These are phyloP conservation scores for Plenodomus tracheiphilus DNA, from an alignment of 2,329 filamentous ascomycete species.

Conservation along the genomic window DNA sequence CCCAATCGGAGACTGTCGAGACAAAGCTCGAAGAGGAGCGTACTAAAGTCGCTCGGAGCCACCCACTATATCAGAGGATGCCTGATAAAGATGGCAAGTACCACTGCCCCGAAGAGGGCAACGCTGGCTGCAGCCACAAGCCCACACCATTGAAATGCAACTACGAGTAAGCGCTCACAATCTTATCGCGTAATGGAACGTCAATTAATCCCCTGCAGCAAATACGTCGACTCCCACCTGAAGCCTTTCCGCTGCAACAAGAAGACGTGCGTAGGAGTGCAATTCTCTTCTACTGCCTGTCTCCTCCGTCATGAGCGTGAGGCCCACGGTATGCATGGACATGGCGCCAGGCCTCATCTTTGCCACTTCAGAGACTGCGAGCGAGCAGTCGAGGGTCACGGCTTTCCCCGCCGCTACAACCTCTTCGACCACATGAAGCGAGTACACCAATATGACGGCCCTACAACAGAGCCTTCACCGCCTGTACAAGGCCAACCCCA, in stretches of 20 bases:
- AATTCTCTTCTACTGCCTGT: constrained; percentile 94
- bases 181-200: neutral
- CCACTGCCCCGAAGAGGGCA: constrained; percentile 85
- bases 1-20: constrained; percentile 32
- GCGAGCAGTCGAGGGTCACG: constrained; percentile 77
- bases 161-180: constrained; percentile 75
- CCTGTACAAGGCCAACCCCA: constrained; percentile 27
- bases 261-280: constrained; percentile 77
- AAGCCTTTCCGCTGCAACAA: constrained; percentile 96
- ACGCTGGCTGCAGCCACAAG: constrained; percentile 79
- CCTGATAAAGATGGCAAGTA: constrained; percentile 77
- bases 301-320: constrained; percentile 93
- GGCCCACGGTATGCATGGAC: constrained; percentile 92
- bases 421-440: constrained; percentile 96
- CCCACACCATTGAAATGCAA: constrained; percentile 98
- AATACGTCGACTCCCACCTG: constrained; percentile 94
- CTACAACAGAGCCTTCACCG: constrained; percentile 38
- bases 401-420: constrained; percentile 95
- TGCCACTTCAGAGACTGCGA: constrained; percentile 89
- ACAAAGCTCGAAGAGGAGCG: constrained; percentile 44
- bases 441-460: constrained; percentile 68
- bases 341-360: constrained; percentile 88
- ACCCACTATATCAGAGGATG: constrained; percentile 70
- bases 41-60: constrained; percentile 50
- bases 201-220: constrained; percentile 61